Evolutionary conservation across 352 stramenopile species (phyloP).

Genomic region (Globisporangium ultimum): DNA sequence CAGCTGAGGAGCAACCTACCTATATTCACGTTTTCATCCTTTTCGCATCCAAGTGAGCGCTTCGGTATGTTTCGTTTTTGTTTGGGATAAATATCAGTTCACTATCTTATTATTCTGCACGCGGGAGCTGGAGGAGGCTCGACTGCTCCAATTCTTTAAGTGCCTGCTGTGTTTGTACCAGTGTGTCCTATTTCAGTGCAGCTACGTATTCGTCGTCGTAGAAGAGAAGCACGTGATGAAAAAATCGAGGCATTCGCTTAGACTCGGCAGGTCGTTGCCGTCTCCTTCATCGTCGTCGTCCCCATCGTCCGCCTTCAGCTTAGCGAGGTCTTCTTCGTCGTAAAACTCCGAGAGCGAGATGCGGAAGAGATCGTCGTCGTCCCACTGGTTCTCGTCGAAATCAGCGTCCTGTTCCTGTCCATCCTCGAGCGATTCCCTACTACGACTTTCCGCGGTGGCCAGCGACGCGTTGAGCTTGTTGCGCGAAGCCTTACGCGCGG

Average conservation of each 20-base stretch:
- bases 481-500: not conserved
- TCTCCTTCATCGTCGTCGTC: not conserved
- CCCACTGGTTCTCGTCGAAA: not conserved
- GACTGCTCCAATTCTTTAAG: too few relatives aligned
- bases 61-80: too few relatives aligned
- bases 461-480: slow-evolving; percentile 1
- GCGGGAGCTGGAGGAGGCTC: too few relatives aligned
- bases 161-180: too few relatives aligned
- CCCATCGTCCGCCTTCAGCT: not conserved
- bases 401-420: not conserved
- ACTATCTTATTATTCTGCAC: too few relatives aligned
- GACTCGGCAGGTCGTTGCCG: slow-evolving; percentile 10
- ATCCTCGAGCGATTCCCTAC: not conserved
- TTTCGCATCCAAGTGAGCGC: too few relatives aligned
- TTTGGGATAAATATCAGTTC: too few relatives aligned
- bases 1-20: too few relatives aligned
- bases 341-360: slow-evolving; percentile 8
- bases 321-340: slow-evolving; percentile 2
- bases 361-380: slow-evolving; percentile 5
- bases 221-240: slow-evolving; percentile 16
- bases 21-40: too few relatives aligned
- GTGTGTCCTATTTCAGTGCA: too few relatives aligned
- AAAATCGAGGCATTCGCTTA: slow-evolving; percentile 20
- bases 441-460: not conserved
- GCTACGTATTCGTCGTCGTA: not conserved